Evolutionary conservation across 2,329 filamentous ascomycete genomes (phyloP), one percentile per base, ranked within the genome.

Genomic region (Stemphylium beticola): DNA sequence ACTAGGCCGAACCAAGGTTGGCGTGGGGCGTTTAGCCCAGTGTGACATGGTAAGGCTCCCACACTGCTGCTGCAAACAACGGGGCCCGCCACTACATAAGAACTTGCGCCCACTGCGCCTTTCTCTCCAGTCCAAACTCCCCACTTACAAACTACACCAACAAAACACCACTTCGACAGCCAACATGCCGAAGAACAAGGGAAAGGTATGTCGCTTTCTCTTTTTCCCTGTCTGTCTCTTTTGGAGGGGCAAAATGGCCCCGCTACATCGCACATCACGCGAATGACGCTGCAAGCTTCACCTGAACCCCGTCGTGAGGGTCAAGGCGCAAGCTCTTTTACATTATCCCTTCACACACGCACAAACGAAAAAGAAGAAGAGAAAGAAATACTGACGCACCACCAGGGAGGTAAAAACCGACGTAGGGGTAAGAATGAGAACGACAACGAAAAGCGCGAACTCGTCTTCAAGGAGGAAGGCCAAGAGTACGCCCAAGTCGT

Each of bases 131-230:
- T 20, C 42, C 39, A 51, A 44, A 32, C 44, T 53, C 47, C 36
- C 31, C 37, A 39, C 31, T 41, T 9, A 24, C 44, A 43, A 45
- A 42, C 44, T 55, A 11, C 26, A 29, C 26, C 48, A 34, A 45
- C 52, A 46, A 38, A 55, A 46, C 37, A 36, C 29, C n/a, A 36
- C 48, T 58, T 33, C 53, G 42, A 52, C 60, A 57, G 43, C 69
- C 79, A 87, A 80, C 60, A 97, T 97, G 93, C 93, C 93, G 75
- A 97, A 97, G 91, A 97, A 97, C 80, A 97, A 97, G 88, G 93
- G 93, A 93, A 97, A 96, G 83, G 92, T 96, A 83, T 76, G 70
- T 67, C n/a, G 39, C 20, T 15, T 42, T 36, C 17, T 17, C 18
- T 15, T 36, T 36, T 6, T n/a, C 18, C 18, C 6, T 26, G 20